Base-by-base conservation (phyloP, 306 rosid species). In the Medicago ruthenica region DNA sequence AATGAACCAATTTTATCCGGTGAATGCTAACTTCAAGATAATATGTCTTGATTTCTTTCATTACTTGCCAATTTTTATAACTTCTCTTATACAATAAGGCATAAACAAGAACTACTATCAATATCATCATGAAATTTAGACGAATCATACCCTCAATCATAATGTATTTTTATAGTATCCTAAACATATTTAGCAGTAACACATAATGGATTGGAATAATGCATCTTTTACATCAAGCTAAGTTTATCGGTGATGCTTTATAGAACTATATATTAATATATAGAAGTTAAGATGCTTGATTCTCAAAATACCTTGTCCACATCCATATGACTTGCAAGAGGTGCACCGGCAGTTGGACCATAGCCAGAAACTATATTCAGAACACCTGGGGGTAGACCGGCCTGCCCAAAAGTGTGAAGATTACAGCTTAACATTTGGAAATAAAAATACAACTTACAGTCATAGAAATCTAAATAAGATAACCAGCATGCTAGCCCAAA, bases 361-460 rank as follows among this genome's bases (percentile, higher is more conserved):
- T 68, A 86, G 27, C 98, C 98, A 17, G 97, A 90, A 80, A 94
- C 89, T 72, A 94, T 10, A 79, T 94, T 94, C 61, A 91, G 44
- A 72, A 94, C 98, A 73, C 98, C 98, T 2, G 96, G 93, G 51
- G 96, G 98, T 85, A 94, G 96, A 76, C 98, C 98, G 37, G 98
- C 98, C 98, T 94, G 81, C 71, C 70, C 67, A 67, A 83, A 71
- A 18, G 16, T 24, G 73, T 8, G 18, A 58, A 41, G 16, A 47
- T 62, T 80, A 55, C 24, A 76, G 44, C 62, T 58, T 48, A 58
- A 80, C 31, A 6, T 9, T 9, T 18, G 34, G 20, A 68, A 86
- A 20, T 53, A 7, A 40, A 59, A 44, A 45, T 22, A 7, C 8
- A 41, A 66, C 2, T 27, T 24, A 62, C 17, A 39, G 57, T 41